A percentile compares a stretch with the other conserved stretches of the same genome.
Conservation (phyloP, 179 eudicot species). For the Silene coronaria region DNA sequence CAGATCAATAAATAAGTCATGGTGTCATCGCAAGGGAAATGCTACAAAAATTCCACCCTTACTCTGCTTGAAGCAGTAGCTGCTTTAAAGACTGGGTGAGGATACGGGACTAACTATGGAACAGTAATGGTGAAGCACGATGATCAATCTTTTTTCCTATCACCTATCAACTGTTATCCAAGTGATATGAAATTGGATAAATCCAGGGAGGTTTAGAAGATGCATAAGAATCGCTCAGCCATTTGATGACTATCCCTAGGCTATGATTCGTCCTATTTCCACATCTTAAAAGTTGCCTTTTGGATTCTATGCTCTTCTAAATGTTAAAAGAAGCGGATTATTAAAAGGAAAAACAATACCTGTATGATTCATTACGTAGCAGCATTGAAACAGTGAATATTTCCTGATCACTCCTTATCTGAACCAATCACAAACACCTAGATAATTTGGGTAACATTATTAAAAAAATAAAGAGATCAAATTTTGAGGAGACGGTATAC, state of each 20-base stretch:
- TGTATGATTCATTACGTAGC: conserved; percentile 45
- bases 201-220: background rate
- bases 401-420: conserved; percentile 81
- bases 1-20: background rate
- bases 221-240: conserved; percentile 2
- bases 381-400: conserved; percentile 52
- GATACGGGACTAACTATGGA: background rate
- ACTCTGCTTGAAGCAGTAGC: background rate
- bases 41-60: background rate
- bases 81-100: background rate
- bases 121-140: background rate
- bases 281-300: background rate
- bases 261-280: background rate
- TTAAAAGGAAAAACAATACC: conserved; percentile 35
- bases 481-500: conserved; percentile 27
- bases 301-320: background rate
- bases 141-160: background rate
- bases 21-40: background rate
- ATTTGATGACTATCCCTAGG: background rate
- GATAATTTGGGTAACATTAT: background rate
- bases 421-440: conserved; percentile 19
- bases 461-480: background rate
- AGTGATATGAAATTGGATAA: background rate
- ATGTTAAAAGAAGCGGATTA: background rate
- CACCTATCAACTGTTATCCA: background rate